Evolutionary conservation across 306 rosid genomes (phyloP), one percentile per base, ranked within the genome.

Genomic region (Sesbania bispinosa): DNA sequence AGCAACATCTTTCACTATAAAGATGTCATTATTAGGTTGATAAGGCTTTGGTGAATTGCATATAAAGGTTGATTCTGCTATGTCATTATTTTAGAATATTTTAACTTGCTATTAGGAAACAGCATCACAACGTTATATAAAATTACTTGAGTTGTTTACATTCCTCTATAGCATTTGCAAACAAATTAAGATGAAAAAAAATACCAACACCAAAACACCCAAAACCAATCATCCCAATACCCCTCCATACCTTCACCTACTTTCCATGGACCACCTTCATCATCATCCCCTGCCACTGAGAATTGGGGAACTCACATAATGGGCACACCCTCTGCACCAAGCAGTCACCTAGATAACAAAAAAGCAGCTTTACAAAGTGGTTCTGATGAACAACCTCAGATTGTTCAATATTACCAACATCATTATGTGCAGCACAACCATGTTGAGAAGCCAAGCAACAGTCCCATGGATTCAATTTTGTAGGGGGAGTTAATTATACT

Each of bases 381-480:
- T 6, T 14, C 38, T 2, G 4, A 10, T 24, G 23, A 16, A 20
- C 52, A 64, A 3, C 55, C 75, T 48, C 73, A 69, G 3, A 42
- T 39, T n/a, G n/a, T n/a, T 50, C 79, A 79, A 1, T 65, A 72
- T 38, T 57, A 67, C 39, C 30, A 69, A 1, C 55, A n/a, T n/a
- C 85, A 84, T 2, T 84, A 81, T 10, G 43, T 85, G 7, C 86
- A 79, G 20, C 59, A 71, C 42, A 60, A 15, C 15, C 82, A 82
- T 0, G 54, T 57, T 14, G 64, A 62, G 1, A 85, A 79, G 63
- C 75, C 88, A 1, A 50, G 54, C 61, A 62, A 36, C 14, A 71
- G 80, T 5, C 86, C 88, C 14, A 67, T 81, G 84, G 86, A 81
- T 16, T 79, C 84, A 1, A 85, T 85, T 42, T n/a, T n/a, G n/a